Percentiles rank a stretch among this genome's conserved stretches.
Conservation (phyloP, 192 early-diverging fungal species). For the Coemansia sp. region DNA sequence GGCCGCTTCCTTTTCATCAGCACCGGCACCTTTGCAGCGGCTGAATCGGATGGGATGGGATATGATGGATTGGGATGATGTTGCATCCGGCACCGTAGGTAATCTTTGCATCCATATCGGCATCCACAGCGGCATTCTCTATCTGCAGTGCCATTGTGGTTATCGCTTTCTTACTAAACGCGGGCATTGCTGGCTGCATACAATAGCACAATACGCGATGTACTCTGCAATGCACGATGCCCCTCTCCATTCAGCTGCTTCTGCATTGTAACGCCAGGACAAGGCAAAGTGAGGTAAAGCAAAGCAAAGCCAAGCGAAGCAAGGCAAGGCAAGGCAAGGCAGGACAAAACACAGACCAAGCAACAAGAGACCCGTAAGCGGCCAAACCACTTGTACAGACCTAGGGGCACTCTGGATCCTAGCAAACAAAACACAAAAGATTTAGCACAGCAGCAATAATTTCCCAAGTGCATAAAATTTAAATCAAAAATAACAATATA, state of each 20-base stretch:
- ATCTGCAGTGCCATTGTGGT: not conserved
- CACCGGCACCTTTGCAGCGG: no score
- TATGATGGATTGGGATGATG: no score
- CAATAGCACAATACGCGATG: not conserved
- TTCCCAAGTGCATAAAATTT: not conserved
- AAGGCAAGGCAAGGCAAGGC: no score
- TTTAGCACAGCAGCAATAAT: no score
- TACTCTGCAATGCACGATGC: not conserved
- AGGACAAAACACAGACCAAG: not conserved
- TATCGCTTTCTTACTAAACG: not conserved
- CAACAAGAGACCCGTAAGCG: not conserved
- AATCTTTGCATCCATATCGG: not conserved
- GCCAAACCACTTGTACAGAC: no score
- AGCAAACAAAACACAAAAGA: no score
- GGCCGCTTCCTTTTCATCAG: no score
- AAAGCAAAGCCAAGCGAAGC: conserved; percentile 1
- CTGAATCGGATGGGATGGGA: no score
- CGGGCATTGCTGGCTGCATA: not conserved
- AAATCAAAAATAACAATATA: not conserved
- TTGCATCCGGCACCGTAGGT: not conserved
- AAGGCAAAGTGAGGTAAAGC: no score
- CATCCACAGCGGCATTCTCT: not conserved
- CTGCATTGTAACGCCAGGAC: not conserved
- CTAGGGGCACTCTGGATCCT: no score
- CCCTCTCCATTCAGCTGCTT: not conserved